These are phyloP conservation scores for Colletotrichum salicis DNA, from an alignment of 2,329 filamentous ascomycete genomes.

Conservation along the genomic window DNA sequence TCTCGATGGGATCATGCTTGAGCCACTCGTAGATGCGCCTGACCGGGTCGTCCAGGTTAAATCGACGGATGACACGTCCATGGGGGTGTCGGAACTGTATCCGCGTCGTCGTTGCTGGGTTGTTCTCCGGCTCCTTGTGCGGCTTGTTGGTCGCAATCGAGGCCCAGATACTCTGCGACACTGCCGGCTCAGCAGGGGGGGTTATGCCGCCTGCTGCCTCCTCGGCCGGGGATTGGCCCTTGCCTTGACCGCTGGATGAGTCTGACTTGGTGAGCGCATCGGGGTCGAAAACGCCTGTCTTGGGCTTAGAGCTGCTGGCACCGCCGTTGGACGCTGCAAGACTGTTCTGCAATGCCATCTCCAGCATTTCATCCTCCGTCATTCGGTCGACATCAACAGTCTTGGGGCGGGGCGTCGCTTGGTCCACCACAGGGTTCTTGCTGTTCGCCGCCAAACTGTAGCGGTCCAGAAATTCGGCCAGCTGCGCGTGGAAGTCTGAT, in stretches of 20 bases:
- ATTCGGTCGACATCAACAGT: constrained; percentile 83
- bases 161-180: constrained; percentile 64
- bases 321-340: constrained; percentile 63
- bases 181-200: constrained; percentile 37
- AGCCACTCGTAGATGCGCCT: constrained; percentile 94
- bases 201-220: constrained; percentile 22
- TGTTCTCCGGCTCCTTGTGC: constrained; percentile 80
- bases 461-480: constrained; percentile 95
- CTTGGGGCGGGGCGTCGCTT: constrained; percentile 76
- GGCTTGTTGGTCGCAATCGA: constrained; percentile 77
- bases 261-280: constrained; percentile 83
- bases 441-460: constrained; percentile 90
- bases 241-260: constrained; percentile 62
- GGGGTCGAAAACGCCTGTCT: constrained; percentile 76
- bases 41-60: constrained; percentile 79
- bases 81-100: constrained; percentile 92
- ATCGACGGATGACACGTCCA: constrained; percentile 88
- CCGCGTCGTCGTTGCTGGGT: constrained; percentile 79
- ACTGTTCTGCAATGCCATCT: constrained; percentile 92
- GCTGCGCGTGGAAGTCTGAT: constrained; percentile 86
- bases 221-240: constrained; percentile 43
- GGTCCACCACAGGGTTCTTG: constrained; percentile 90
- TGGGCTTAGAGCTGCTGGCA: constrained; percentile 49
- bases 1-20: constrained; percentile 86
- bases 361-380: constrained; percentile 97